These are phyloP conservation scores for Microcyclospora pomicola DNA, from an alignment of 2,329 filamentous ascomycete species.

Conservation along the genomic window DNA sequence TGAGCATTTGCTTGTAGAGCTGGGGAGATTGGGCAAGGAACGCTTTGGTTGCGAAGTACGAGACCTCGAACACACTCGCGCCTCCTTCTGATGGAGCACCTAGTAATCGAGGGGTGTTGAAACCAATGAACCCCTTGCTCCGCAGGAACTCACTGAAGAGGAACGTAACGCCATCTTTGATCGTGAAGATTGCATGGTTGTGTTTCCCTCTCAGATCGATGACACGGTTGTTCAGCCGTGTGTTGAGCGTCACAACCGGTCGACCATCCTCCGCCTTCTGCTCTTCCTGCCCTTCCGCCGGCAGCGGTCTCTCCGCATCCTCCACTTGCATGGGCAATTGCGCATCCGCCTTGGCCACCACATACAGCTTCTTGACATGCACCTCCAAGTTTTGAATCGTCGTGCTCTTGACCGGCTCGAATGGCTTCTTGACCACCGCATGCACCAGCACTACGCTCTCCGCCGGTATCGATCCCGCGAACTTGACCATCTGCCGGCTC, in stretches of 20 bases:
- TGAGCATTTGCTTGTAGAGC: slow-evolving; percentile 79
- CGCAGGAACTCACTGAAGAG: slow-evolving; percentile 71
- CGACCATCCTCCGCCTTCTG: slow-evolving; percentile 37
- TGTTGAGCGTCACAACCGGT: slow-evolving; percentile 68
- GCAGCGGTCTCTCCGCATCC: slow-evolving; percentile 38
- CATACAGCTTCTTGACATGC: slow-evolving; percentile 73
- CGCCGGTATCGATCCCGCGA: slow-evolving; percentile 56
- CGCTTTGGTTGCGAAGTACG: slow-evolving; percentile 77
- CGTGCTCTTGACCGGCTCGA: slow-evolving; percentile 79
- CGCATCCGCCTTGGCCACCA: slow-evolving; percentile 52
- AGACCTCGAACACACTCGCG: slow-evolving; percentile 76
- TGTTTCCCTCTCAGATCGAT: slow-evolving; percentile 86
- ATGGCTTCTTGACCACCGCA: slow-evolving; percentile 64
- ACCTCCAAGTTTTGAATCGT: slow-evolving; percentile 69
- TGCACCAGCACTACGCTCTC: slow-evolving; percentile 67
- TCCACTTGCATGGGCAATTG: slow-evolving; percentile 46
- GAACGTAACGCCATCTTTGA: slow-evolving; percentile 50
- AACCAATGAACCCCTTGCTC: slow-evolving; percentile 60
- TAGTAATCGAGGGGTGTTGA: slow-evolving; percentile 81
- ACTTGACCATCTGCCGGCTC: slow-evolving; percentile 92
- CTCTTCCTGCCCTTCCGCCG: slow-evolving; percentile 34
- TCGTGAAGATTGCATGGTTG: slow-evolving; percentile 73
- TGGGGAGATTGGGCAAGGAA: slow-evolving; percentile 71
- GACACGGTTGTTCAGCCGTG: slow-evolving; percentile 78
- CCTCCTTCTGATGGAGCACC: slow-evolving; percentile 87